Percentiles rank a stretch among this genome's conserved stretches.
Evolutionary conservation across 768 basidiomycete species (phyloP).

Genomic region (Stropharia rugosoannulata): DNA sequence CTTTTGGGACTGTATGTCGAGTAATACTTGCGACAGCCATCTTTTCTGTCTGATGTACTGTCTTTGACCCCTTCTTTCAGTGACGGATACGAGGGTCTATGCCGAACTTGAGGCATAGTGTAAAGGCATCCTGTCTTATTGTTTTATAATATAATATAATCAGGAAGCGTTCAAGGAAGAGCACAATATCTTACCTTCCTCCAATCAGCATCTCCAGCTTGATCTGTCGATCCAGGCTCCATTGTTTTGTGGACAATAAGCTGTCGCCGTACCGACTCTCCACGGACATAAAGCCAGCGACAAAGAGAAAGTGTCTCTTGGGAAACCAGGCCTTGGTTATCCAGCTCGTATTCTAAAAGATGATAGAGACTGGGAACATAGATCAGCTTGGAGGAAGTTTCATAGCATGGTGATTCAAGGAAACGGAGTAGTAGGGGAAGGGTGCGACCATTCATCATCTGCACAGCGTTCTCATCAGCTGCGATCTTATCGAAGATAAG

Average conservation of each 20-base stretch:
- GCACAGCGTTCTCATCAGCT: background rate
- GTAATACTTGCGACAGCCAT: too few relatives aligned
- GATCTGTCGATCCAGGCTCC: background rate
- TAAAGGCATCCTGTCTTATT: background rate
- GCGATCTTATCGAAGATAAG: background rate
- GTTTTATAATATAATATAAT: too few relatives aligned
- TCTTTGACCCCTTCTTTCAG: background rate
- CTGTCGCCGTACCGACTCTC: background rate
- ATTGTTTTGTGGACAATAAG: background rate
- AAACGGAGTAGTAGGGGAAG: background rate
- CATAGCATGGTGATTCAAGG: background rate
- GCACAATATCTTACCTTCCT: too few relatives aligned
- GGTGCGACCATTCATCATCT: background rate
- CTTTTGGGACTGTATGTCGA: too few relatives aligned
- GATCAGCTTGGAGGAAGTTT: background rate
- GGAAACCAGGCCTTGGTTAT: background rate
- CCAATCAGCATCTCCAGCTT: background rate
- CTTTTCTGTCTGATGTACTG: background rate
- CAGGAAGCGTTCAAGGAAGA: too few relatives aligned
- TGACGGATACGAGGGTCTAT: background rate
- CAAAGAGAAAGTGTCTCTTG: background rate
- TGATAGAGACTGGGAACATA: background rate
- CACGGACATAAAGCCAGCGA: background rate
- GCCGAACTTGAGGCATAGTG: background rate
- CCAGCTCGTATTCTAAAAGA: background rate